Conservation (phyloP, 1,139 yeast species). For the Pichia sp. region DNA sequence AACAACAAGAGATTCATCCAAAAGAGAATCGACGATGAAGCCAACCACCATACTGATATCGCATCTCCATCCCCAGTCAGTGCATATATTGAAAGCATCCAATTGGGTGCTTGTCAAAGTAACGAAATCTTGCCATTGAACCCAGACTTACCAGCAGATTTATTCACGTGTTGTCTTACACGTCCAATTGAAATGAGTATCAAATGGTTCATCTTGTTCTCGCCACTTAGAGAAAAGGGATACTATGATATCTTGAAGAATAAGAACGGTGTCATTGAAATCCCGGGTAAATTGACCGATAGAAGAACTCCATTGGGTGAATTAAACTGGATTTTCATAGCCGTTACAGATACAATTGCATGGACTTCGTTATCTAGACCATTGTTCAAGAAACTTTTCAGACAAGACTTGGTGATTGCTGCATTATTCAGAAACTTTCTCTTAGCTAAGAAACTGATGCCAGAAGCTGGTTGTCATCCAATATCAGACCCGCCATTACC, state of each 20-base stretch:
- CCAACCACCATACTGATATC: slow-evolving; percentile 66
- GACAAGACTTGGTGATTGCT: slow-evolving; percentile 97
- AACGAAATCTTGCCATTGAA: slow-evolving; percentile 89
- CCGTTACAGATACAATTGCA: slow-evolving; percentile 97
- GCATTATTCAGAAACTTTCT: slow-evolving; percentile 91
- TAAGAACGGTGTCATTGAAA: slow-evolving; percentile 59
- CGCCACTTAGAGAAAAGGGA: slow-evolving; percentile 64
- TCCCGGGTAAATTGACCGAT: slow-evolving; percentile 91
- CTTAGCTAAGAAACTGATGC: slow-evolving; percentile 92
- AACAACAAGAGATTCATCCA: slow-evolving; percentile 91
- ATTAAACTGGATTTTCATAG: slow-evolving; percentile 96
- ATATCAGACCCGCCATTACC: slow-evolving; percentile 94
- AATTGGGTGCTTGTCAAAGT: slow-evolving; percentile 88
- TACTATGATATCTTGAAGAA: slow-evolving; percentile 46
- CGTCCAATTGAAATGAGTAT: slow-evolving; percentile 95
- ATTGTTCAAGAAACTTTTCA: slow-evolving; percentile 80
- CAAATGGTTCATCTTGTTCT: slow-evolving; percentile 87
- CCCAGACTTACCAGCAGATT: slow-evolving; percentile 94
- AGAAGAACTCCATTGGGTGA: slow-evolving; percentile 96
- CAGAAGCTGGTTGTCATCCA: slow-evolving; percentile 91
- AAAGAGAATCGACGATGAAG: slow-evolving; percentile 86
- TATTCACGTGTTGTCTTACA: slow-evolving; percentile 92
- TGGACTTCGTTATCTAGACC: slow-evolving; percentile 94
- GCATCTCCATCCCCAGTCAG: slow-evolving; percentile 47
- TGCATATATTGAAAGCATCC: slow-evolving; percentile 84